phyloP scores from a whole-genome alignment of 176 grass and related monocot species.

The Urochloa ruziziensis region DNA sequence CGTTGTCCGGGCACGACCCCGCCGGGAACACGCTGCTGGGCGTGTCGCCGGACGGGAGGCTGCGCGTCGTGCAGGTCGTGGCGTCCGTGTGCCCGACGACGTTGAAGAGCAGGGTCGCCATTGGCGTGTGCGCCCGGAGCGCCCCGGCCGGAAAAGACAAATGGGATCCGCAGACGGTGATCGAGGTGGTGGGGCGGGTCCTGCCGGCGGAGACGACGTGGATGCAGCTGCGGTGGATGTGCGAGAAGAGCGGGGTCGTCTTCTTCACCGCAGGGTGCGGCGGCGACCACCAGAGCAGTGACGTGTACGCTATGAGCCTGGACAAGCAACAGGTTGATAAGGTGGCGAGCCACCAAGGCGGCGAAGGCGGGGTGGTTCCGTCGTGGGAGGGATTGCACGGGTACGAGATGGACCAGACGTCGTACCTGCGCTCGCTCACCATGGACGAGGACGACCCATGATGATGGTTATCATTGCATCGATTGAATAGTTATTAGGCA shows the following conservation, averaged over 20 bases:
- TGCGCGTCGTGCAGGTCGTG: background rate
- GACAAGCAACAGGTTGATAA: background rate
- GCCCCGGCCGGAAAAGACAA: too few species aligned
- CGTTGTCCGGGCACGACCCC: background rate
- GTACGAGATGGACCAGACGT: background rate
- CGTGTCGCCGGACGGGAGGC: slow-evolving; percentile 4
- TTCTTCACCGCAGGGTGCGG: background rate
- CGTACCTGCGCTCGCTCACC: background rate
- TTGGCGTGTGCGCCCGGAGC: background rate
- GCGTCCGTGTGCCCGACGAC: too few species aligned
- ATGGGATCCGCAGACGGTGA: background rate
- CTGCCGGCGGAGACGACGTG: background rate
- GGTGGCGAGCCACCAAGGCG: background rate
- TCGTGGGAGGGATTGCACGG: background rate
- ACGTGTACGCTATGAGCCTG: background rate
- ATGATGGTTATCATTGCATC: too few species aligned
- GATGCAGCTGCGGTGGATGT: background rate
- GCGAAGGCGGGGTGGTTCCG: background rate
- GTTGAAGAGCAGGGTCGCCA: background rate
- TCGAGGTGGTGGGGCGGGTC: background rate
- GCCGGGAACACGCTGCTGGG: background rate
- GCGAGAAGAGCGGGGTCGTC: slow-evolving; percentile 10
- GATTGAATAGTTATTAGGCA: too few species aligned
- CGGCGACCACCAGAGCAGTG: background rate
- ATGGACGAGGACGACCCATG: background rate